Conservation (phyloP, 164 flowering plant genomes). For the Platanus orientalis region DNA sequence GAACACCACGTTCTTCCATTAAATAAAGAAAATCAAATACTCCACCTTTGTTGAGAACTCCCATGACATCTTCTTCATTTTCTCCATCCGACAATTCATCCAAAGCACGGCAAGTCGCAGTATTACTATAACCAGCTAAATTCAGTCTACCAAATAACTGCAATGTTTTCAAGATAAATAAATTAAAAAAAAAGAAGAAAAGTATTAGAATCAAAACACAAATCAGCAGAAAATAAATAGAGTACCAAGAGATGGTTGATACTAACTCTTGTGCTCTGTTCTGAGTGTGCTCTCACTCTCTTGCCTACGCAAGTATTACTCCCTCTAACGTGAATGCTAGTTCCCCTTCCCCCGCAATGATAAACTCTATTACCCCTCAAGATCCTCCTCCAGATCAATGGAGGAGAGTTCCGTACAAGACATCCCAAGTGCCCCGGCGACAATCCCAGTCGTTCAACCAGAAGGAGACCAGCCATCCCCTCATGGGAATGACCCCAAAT, state of each 20-base stretch:
- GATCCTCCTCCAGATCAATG: too few species aligned
- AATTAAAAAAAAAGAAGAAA: background rate
- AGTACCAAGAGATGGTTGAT: background rate
- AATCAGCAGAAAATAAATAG: background rate
- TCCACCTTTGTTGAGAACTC: background rate
- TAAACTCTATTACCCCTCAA: too few species aligned
- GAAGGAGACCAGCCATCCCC: too few species aligned
- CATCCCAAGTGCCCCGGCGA: too few species aligned
- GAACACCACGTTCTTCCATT: background rate
- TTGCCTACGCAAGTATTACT: too few species aligned
- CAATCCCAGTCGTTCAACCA: too few species aligned
- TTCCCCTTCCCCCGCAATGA: too few species aligned
- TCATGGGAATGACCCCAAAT: too few species aligned
- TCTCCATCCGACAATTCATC: slow-evolving; percentile 3
- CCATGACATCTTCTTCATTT: background rate
- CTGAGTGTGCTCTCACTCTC: too few species aligned
- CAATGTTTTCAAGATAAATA: background rate
- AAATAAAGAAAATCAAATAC: background rate
- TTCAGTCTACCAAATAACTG: slow-evolving; percentile 2
- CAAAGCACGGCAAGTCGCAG: slow-evolving; percentile 1
- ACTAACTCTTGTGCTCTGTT: too few species aligned
- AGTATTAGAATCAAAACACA: background rate
- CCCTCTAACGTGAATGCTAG: too few species aligned
- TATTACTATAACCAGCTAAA: background rate
- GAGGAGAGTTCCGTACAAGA: too few species aligned